These are phyloP conservation scores for Dioscorea alata DNA, from an alignment of 106 monocot species.

Conservation along the genomic window DNA sequence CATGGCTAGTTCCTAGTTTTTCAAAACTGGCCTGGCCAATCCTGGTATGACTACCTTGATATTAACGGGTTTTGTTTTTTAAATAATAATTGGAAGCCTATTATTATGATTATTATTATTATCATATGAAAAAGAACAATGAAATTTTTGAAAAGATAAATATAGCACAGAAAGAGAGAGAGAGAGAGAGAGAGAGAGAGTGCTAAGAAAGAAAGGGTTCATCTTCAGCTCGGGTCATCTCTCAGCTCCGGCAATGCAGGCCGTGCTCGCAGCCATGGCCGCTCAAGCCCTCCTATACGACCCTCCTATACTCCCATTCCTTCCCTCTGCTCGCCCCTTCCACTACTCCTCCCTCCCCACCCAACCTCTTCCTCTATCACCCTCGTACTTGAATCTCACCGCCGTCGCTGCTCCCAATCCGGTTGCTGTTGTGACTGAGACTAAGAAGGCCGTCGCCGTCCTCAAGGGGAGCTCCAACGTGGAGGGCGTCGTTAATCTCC, in stretches of 20 bases:
- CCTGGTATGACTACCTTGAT: too few species aligned
- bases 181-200: too few species aligned
- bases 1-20: too few species aligned
- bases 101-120: too few species aligned
- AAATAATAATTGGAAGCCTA: too few species aligned
- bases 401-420: conserved; percentile 7
- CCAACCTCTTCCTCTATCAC: conserved; percentile 4
- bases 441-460: conserved; percentile 80
- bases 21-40: too few species aligned
- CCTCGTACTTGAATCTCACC: background rate
- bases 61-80: too few species aligned
- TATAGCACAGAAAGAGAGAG: too few species aligned
- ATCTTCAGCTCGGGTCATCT: too few species aligned
- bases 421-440: conserved; percentile 26
- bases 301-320: conserved; percentile 10
- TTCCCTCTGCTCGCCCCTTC: conserved; percentile 22
- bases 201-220: too few species aligned
- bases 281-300: conserved; percentile 23
- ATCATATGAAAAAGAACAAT: too few species aligned
- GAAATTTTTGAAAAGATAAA: too few species aligned
- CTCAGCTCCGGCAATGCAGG: conserved; percentile 19
- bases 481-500: conserved; percentile 69
- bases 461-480: conserved; percentile 72
- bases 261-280: conserved; percentile 41
- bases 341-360: conserved; percentile 8